A percentile compares a stretch with the other conserved stretches of the same genome.
Conservation (phyloP, 305 asterid species). For the Plantago coronopus region DNA sequence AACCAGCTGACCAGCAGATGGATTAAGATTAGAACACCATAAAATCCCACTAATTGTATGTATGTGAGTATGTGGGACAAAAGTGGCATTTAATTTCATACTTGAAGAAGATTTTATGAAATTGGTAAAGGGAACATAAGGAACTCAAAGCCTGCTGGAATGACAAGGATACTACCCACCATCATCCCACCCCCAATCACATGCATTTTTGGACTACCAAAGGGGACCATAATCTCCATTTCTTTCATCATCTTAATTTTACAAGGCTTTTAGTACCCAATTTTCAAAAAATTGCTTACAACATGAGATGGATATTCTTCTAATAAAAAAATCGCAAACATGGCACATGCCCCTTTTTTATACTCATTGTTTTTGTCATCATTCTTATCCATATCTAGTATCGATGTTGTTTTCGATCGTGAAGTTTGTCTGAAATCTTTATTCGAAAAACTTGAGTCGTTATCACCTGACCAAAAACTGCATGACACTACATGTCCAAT, state of each 20-base stretch:
- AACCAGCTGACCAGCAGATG: not conserved
- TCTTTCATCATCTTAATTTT: slow-evolving; percentile 1
- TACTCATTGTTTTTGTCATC: too few species aligned
- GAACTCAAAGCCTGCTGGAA: slow-evolving; percentile 27
- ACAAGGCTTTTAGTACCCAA: not conserved
- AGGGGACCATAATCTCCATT: slow-evolving; percentile 24
- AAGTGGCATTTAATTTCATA: not conserved
- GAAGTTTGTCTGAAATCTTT: too few species aligned
- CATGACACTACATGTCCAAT: too few species aligned
- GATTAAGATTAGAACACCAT: not conserved
- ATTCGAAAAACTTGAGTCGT: too few species aligned
- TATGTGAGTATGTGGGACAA: not conserved
- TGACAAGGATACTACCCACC: slow-evolving; percentile 21
- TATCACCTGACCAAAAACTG: too few species aligned
- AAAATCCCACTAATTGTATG: not conserved
- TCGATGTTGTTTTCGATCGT: too few species aligned
- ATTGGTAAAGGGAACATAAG: slow-evolving; percentile 5
- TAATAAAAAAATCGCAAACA: too few species aligned
- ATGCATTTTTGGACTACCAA: slow-evolving; percentile 13
- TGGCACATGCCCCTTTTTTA: too few species aligned
- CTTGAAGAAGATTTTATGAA: not conserved
- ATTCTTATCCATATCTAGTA: too few species aligned
- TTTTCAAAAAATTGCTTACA: too few species aligned
- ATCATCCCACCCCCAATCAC: slow-evolving; percentile 26
- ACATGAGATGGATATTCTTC: too few species aligned